phyloP scores from a whole-genome alignment of 345 rosid genomes.

The Hirschfeldia incana region DNA sequence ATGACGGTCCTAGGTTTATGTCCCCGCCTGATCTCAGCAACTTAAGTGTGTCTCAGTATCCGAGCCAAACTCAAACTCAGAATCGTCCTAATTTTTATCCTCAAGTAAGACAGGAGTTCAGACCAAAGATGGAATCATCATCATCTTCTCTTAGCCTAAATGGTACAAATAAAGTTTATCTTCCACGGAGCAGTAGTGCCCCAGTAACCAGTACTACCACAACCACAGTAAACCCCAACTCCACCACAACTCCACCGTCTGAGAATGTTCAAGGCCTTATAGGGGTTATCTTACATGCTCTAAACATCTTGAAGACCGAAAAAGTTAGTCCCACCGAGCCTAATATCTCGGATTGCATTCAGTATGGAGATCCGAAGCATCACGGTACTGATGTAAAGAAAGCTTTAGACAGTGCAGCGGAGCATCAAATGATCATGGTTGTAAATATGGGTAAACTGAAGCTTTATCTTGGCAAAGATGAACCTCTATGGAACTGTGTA shows the following conservation, averaged over 20 bases:
- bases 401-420: slow-evolving; percentile 69
- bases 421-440: slow-evolving; percentile 64
- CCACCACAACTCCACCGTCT: neutral
- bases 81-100: slow-evolving; percentile 44
- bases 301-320: slow-evolving; percentile 71
- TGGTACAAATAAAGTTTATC: slow-evolving; percentile 39
- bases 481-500: slow-evolving; percentile 74
- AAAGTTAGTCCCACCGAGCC: slow-evolving; percentile 71
- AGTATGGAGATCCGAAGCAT: slow-evolving; percentile 68
- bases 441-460: slow-evolving; percentile 53
- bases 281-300: slow-evolving; percentile 72
- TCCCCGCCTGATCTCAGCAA: slow-evolving; percentile 55
- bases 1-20: slow-evolving; percentile 43
- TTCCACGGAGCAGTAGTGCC: slow-evolving; percentile 20
- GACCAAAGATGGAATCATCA: slow-evolving; percentile 33
- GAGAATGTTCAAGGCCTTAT: slow-evolving; percentile 61
- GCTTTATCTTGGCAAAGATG: slow-evolving; percentile 66
- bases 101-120: slow-evolving; percentile 45
- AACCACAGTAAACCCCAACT: slow-evolving; percentile 14
- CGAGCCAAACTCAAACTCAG: slow-evolving; percentile 35
- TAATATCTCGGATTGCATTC: slow-evolving; percentile 74
- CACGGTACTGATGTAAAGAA: slow-evolving; percentile 57
- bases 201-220: slow-evolving; percentile 18
- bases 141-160: slow-evolving; percentile 30
- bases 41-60: slow-evolving; percentile 46